Conservation (phyloP, 2,329 filamentous ascomycete species). For the Curvularia hawaiiensis region DNA sequence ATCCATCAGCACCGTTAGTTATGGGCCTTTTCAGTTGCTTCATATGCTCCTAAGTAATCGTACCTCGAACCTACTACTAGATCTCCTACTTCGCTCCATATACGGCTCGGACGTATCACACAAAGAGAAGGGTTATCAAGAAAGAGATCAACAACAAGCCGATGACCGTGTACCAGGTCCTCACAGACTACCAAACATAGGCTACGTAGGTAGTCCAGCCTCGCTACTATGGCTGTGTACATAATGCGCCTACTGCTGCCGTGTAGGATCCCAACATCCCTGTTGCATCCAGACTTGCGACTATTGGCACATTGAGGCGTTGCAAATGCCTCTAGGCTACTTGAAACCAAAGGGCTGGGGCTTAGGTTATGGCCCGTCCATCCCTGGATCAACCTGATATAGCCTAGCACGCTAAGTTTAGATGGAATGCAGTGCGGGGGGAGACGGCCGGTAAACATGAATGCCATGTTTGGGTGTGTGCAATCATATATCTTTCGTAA, state of each 20-base stretch:
- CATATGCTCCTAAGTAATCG: neutral
- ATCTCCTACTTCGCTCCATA: neutral
- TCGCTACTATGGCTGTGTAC: constrained; percentile 33
- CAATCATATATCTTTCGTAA: constrained; percentile 45
- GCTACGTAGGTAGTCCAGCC: constrained; percentile 23
- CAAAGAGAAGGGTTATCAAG: constrained; percentile 7
- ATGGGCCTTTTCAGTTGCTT: neutral
- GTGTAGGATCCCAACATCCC: constrained; percentile 33
- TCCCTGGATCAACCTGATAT: constrained; percentile 21
- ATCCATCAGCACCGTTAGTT: neutral
- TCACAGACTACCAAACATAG: constrained; percentile 21
- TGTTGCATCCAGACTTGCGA: constrained; percentile 17
- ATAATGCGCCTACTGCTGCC: constrained; percentile 28
- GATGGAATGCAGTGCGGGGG: constrained; percentile 41
- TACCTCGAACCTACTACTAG: constrained; percentile 1
- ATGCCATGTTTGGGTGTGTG: constrained; percentile 23
- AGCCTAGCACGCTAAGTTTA: constrained; percentile 37
- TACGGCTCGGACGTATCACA: constrained; percentile 4
- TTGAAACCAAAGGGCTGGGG: constrained; percentile 35
- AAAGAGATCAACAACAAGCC: constrained; percentile 18
- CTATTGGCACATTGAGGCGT: constrained; percentile 21
- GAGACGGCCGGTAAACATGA: constrained; percentile 43
- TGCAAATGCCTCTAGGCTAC: constrained; percentile 26
- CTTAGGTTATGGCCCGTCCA: constrained; percentile 43
- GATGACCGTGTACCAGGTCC: constrained; percentile 22